A percentile compares a stretch with the other conserved stretches of the same genome.
These are phyloP conservation scores for Daphne laureola DNA, from an alignment of 441 rosid species.

Conservation along the genomic window DNA sequence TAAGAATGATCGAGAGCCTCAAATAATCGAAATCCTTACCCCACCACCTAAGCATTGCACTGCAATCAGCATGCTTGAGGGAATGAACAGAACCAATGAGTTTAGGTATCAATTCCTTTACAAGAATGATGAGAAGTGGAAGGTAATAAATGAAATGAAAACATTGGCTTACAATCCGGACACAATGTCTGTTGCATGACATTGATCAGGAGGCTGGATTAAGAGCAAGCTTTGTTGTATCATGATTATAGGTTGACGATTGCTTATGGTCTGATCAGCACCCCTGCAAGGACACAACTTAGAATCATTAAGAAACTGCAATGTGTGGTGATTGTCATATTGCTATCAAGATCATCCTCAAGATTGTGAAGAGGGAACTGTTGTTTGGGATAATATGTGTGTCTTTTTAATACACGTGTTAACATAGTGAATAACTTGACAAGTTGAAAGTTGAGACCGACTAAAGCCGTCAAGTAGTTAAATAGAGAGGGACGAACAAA, in stretches of 20 bases:
- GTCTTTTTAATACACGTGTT: no score
- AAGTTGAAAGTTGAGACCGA: no score
- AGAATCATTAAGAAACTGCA: slow-evolving; percentile 57
- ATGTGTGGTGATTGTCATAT: slow-evolving; percentile 59
- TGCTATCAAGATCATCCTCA: slow-evolving; percentile 66
- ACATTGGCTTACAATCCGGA: slow-evolving; percentile 62
- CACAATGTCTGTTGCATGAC: slow-evolving; percentile 73
- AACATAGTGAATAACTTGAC: no score
- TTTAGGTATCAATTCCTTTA: slow-evolving; percentile 53
- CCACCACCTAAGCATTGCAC: slow-evolving; percentile 47
- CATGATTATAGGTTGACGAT: slow-evolving; percentile 72
- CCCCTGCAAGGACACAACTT: slow-evolving; percentile 50
- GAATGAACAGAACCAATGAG: slow-evolving; percentile 53
- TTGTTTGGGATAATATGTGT: slow-evolving; percentile 49
- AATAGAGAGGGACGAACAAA: neutral
- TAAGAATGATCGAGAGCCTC: no score
- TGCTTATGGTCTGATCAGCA: slow-evolving; percentile 54
- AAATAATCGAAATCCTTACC: slow-evolving; percentile 40
- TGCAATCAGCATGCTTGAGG: slow-evolving; percentile 59
- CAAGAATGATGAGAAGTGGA: slow-evolving; percentile 68
- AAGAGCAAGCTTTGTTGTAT: slow-evolving; percentile 79
- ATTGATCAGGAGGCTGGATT: slow-evolving; percentile 85
- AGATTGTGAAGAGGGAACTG: slow-evolving; percentile 49
- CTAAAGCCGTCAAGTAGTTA: no score
- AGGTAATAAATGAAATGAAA: slow-evolving; percentile 38